These are phyloP conservation scores for Lachnellula hyalina DNA, from an alignment of 2,329 filamentous ascomycete genomes.

Conservation along the genomic window DNA sequence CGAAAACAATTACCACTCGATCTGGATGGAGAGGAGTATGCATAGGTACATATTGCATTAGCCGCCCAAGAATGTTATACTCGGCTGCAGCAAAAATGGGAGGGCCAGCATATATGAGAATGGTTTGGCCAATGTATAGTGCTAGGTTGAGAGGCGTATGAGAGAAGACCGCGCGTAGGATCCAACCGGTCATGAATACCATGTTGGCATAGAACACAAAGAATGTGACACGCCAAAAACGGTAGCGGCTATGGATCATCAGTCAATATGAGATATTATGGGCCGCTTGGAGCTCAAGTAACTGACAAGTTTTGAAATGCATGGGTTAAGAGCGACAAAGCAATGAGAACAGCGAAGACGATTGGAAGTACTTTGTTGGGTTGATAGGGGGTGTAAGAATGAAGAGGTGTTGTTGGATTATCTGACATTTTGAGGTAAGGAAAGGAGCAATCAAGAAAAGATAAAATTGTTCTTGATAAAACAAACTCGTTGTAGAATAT, in stretches of 20 bases:
- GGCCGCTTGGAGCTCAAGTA: neutral
- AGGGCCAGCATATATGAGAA: slow-evolving; percentile 33
- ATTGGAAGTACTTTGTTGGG: slow-evolving; percentile 32
- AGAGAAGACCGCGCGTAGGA: slow-evolving; percentile 29
- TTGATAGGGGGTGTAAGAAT: slow-evolving; percentile 15
- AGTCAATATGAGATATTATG: no score
- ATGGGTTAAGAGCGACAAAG: slow-evolving; percentile 29
- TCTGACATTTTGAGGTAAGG: no score
- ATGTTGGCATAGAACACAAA: slow-evolving; percentile 33
- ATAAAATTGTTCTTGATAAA: no score
- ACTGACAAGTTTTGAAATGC: slow-evolving; percentile 33
- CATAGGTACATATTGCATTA: slow-evolving; percentile 36
- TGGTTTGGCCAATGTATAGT: slow-evolving; percentile 32
- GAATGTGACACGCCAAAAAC: slow-evolving; percentile 34
- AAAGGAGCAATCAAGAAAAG: no score
- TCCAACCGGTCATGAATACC: slow-evolving; percentile 35
- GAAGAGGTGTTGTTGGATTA: no score
- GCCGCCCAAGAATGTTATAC: slow-evolving; percentile 34
- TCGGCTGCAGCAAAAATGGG: slow-evolving; percentile 35
- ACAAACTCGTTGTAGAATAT: neutral
- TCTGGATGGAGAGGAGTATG: slow-evolving; percentile 34
- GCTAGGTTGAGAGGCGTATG: slow-evolving; percentile 24
- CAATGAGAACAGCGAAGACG: slow-evolving; percentile 31
- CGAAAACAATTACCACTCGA: slow-evolving; percentile 33
- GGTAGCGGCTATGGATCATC: slow-evolving; percentile 22